Percentiles rank a stretch among this genome's conserved stretches.
These are phyloP conservation scores for Phytopythium litorale DNA, from an alignment of 352 stramenopile genomes.

Conservation along the genomic window DNA sequence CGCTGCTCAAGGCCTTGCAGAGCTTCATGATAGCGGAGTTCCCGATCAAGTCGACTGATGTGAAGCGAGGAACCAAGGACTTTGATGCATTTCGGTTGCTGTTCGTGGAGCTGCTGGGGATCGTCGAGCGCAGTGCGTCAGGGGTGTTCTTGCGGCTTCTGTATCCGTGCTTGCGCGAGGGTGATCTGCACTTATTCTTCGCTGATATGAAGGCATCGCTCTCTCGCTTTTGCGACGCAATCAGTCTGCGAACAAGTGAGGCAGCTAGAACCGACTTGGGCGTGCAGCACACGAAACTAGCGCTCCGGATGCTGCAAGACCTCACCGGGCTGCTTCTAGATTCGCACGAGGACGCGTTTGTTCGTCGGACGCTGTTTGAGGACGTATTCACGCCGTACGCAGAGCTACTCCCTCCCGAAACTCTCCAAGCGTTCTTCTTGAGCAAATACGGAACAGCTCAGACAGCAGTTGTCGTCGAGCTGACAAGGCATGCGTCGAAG, in stretches of 20 bases:
- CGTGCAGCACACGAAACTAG: background rate
- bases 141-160: constrained; percentile 48
- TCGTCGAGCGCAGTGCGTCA: constrained; percentile 52
- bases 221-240: constrained; percentile 26
- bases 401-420: constrained; percentile 30
- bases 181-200: constrained; percentile 43
- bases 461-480: constrained; percentile 35
- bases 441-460: constrained; percentile 24
- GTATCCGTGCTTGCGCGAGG: constrained; percentile 64
- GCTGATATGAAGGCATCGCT: constrained; percentile 48
- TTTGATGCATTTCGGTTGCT: constrained; percentile 61
- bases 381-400: constrained; percentile 49
- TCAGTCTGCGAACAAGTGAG: constrained; percentile 3
- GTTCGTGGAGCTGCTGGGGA: constrained; percentile 39
- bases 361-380: constrained; percentile 44
- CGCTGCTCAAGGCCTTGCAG: constrained; percentile 30
- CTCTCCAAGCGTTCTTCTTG: constrained; percentile 44
- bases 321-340: constrained; percentile 2
- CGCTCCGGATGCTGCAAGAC: constrained; percentile 1
- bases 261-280: constrained; percentile 2
- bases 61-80: constrained; percentile 52
- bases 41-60: constrained; percentile 69
- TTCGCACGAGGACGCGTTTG: constrained; percentile 13
- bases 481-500: constrained; percentile 53
- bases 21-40: constrained; percentile 71